Evolutionary conservation across 2,329 filamentous ascomycete species (phyloP), one percentile per base, ranked within the genome.

Genomic region (Aspergillus transmontanensis): DNA sequence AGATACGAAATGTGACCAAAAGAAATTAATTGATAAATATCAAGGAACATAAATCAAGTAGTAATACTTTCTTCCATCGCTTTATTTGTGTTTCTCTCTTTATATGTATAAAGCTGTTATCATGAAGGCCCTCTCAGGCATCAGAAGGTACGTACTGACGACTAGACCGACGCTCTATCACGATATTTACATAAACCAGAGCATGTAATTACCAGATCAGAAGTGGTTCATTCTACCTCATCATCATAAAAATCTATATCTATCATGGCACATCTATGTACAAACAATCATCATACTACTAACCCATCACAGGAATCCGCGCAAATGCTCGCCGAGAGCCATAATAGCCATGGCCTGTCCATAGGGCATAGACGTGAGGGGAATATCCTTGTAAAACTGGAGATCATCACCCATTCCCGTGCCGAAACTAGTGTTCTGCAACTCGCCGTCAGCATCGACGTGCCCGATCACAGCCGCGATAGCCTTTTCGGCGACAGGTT

Each of bases 281-380:
- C 54, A 61, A 46, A 41, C 19, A 34, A 28, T 28, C 16, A 57
- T 56, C 26, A 28, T 21, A 46, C 28, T n/a, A 9, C 16, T 45
- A 11, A 34, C 28, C 32, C 60, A 67, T 45, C 32, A 55, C 32
- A 67, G 16, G 23, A 45, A 62, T 9, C 66, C 68, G 55, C 90
- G 83, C 76, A 91, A 73, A 69, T 90, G 91, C 78, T 94, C 91
- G 0, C 90, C 90, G 66, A 94, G 75, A 0, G 90, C 88, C 88
- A 94, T 93, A 66, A 93, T 92, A 0, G 90, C 91, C 91, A 94
- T 93, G 0, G 90, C 90, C 75, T 94, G 91, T 0, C 91, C 91
- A 70, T 94, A 94, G 7, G 91, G 91, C 91, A 94, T 94, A 69
- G 89, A 90, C 2, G 91, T 94, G 65, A 89, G 78, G 1, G 88